Evolutionary conservation across 2,329 filamentous ascomycete genomes (phyloP).

Genomic region (Arachnopeziza araneosa): DNA sequence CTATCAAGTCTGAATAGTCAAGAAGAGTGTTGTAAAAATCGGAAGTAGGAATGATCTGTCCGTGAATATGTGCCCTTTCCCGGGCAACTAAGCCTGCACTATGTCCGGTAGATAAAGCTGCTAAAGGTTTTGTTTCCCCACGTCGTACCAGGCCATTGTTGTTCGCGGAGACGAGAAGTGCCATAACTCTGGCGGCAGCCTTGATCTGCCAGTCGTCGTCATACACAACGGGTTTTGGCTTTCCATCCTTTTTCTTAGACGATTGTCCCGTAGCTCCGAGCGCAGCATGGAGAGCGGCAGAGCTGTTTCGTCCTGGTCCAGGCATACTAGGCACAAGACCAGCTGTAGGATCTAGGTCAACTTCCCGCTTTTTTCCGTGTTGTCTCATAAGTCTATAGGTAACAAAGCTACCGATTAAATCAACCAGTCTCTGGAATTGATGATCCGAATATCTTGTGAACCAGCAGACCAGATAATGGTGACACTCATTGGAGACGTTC

Average conservation of each 20-base stretch:
- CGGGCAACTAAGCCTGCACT: constrained; percentile 35
- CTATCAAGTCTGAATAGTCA: constrained; percentile 78
- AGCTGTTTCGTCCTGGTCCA: constrained; percentile 52
- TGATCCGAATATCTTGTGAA: constrained; percentile 63
- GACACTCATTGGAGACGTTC: constrained; percentile 68
- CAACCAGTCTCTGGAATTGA: constrained; percentile 68
- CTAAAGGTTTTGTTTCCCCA: constrained; percentile 30
- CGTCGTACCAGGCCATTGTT: constrained; percentile 43
- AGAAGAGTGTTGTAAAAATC: constrained; percentile 85
- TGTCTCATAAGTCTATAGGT: constrained; percentile 73
- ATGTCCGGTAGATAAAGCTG: constrained; percentile 31
- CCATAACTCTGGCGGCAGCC: constrained; percentile 73
- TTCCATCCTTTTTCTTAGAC: constrained; percentile 50
- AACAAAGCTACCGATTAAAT: constrained; percentile 72
- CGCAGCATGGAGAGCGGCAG: constrained; percentile 71
- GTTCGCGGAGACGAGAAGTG: constrained; percentile 78
- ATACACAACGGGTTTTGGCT: constrained; percentile 56
- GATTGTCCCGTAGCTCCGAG: constrained; percentile 49
- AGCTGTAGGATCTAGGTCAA: constrained; percentile 54
- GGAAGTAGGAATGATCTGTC: constrained; percentile 70
- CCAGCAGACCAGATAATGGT: constrained; percentile 73
- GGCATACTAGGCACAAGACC: constrained; percentile 70
- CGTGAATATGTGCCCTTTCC: constrained; percentile 43
- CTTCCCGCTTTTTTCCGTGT: constrained; percentile 58
- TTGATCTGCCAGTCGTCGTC: constrained; percentile 86